Evolutionary conservation across 345 rosid genomes (phyloP).

Genomic region (Moringa oleifera): DNA sequence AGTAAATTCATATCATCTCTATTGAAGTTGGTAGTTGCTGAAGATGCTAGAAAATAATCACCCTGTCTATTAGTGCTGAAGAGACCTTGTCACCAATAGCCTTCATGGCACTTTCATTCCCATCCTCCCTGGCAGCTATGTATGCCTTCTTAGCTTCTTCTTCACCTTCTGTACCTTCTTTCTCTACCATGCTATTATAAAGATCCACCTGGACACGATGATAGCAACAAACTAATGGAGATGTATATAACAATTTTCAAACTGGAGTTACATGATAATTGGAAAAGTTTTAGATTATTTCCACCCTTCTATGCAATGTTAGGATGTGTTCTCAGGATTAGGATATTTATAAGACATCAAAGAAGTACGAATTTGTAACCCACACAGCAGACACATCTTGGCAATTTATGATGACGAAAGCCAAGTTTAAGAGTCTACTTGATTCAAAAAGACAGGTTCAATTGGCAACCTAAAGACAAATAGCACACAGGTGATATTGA

Average conservation of each 20-base stretch:
- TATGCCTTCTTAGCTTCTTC: constrained; percentile 79
- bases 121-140: constrained; percentile 81
- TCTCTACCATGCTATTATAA: constrained; percentile 86
- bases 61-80: constrained; percentile 72
- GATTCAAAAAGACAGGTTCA: neutral
- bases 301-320: neutral
- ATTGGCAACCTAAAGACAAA: neutral
- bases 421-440: neutral
- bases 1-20: neutral
- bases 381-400: too few relatives aligned
- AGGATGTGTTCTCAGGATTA: neutral
- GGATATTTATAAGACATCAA: too few relatives aligned
- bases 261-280: neutral
- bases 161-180: constrained; percentile 77
- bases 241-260: neutral
- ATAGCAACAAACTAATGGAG: constrained; percentile 5
- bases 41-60: constrained; percentile 22
- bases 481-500: neutral
- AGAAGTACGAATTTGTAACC: too few relatives aligned
- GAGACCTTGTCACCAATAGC: constrained; percentile 71
- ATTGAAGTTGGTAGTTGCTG: neutral
- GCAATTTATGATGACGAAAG: too few relatives aligned
- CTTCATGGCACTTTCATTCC: constrained; percentile 56
- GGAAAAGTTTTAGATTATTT: neutral
- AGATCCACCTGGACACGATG: constrained; percentile 54